Evolutionary conservation across 495 filamentous ascomycete species (phyloP), one percentile per base, ranked within the genome.

Genomic region (Hyaloscypha hepaticicola): DNA sequence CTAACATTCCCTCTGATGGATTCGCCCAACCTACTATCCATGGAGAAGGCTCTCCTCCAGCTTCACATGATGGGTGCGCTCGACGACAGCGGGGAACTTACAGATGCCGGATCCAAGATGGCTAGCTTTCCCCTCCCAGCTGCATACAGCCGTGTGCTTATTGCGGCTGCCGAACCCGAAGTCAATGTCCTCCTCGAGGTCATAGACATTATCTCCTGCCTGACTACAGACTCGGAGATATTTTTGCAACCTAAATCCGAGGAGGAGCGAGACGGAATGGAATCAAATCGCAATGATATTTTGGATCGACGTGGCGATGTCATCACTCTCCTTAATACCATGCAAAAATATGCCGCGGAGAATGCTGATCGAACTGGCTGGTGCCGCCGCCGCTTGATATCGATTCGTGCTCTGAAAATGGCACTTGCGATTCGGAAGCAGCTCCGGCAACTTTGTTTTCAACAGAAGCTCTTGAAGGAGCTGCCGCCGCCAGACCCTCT

Each of bases 181-280:
- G 77, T 78, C 7, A 83, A 90, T 45, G 95, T 92, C 67, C 72
- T 98, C 6, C 70, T 86, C 0, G 95, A 97, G 69, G 87, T 86
- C 14, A 96, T 99, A 61, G 96, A 99, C 72, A 90, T 97, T 60
- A 90, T 98, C 64, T 87, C 96, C 0, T 90, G 88, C 67, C 82
- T 98, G 14, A 95, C 90, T 3, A 89, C 93, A 0, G 83, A 82
- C 24, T 93, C 96, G 70, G 93, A 91, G 64, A 87, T 98, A 55
- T 97, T 96, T 73, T 74, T 93, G 12, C 91, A 92, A 57, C 79
- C 90, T 0, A 84, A 83, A 5, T 88, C 90, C 0, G 95, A 97
- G 62, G 93, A 97, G 66, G 87, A 85, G 55, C 86, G 85, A 51
- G 92, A 96, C 66, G 81, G 88, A 55, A 89, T 90, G 0, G 90